These are phyloP conservation scores for Aspergillus persii DNA, from an alignment of 2,329 filamentous ascomycete genomes.

Conservation along the genomic window DNA sequence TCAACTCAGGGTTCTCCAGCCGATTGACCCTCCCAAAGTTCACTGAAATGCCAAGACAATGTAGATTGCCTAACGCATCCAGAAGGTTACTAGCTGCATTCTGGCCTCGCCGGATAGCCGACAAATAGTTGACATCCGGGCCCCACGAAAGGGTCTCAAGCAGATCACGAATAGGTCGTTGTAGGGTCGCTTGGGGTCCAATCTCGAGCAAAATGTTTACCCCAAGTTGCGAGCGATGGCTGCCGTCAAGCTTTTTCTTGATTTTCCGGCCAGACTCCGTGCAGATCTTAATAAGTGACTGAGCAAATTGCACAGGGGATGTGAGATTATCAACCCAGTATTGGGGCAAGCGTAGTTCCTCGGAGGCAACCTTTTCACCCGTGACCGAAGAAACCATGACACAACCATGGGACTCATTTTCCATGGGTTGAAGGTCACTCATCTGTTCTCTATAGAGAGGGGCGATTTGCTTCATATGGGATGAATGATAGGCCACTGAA, in stretches of 20 bases:
- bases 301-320: conserved; percentile 29
- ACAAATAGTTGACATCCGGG: neutral
- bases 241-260: neutral
- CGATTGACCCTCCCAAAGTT: neutral
- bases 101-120: neutral
- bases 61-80: neutral
- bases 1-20: neutral
- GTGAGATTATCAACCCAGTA: conserved; percentile 36
- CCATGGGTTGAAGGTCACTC: neutral
- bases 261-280: neutral
- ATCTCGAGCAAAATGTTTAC: conserved; percentile 29
- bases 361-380: neutral
- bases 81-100: conserved; percentile 1
- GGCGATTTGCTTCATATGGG: neutral
- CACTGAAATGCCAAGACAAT: neutral
- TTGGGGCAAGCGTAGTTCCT: conserved; percentile 9
- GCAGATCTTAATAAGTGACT: conserved; percentile 5
- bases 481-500: conserved; percentile 19
- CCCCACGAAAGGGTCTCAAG: neutral
- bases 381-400: conserved; percentile 19
- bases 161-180: conserved; percentile 29
- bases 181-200: conserved; percentile 31
- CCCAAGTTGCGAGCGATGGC: neutral
- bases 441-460: neutral
- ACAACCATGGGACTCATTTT: neutral